Evolutionary conservation across 2,329 filamentous ascomycete species (phyloP), one percentile per base, ranked within the genome.

Genomic region (Scleromitrula shiraiana): DNA sequence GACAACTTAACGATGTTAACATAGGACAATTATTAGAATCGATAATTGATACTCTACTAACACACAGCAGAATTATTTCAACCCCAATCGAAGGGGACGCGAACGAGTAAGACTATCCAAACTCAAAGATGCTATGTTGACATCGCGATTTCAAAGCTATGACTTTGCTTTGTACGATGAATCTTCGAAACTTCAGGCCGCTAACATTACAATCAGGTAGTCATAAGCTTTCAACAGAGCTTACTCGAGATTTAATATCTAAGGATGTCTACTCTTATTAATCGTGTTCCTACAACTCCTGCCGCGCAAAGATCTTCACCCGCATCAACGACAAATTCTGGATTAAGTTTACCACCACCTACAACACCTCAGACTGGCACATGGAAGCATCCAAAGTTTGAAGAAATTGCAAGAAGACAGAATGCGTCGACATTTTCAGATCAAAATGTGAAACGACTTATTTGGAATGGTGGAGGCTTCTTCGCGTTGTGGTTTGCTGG

Each of bases 321-420:
- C 19, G 32, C 40, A 10, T 43, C 46, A 9, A 33, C 30, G 7
- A 24, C 30, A 36, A 48, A 43, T 29, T 42, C 30, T 19, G 32
- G 30, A 8, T 23, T 48, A 22, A 30, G 30, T 14, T 20, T 29
- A 30, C 23, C 23, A 23, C 46, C 41, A 9, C 46, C 30, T 14
- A 41, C 39, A 12, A 49, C 47, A 14, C 47, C 47, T 14, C 41
- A 45, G 7, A 60, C 87, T 6, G 90, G 91, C 47, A 88, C 83
- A 63, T 98, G 93, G 91, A 80, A 82, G 62, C 93, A 98, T 65
- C 93, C 93, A 27, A 82, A 84, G 54, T 76, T 96, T 55, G 77
- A 88, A 60, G 91, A 97, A 68, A 94, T 98, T 63, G 81, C 85
- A 14, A 77, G 78, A 53, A 82, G 93, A 43, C 86, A 89, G 63